Evolutionary conservation across 192 early-diverging fungal species (phyloP).

Genomic region (Gonapodya prolifera): DNA sequence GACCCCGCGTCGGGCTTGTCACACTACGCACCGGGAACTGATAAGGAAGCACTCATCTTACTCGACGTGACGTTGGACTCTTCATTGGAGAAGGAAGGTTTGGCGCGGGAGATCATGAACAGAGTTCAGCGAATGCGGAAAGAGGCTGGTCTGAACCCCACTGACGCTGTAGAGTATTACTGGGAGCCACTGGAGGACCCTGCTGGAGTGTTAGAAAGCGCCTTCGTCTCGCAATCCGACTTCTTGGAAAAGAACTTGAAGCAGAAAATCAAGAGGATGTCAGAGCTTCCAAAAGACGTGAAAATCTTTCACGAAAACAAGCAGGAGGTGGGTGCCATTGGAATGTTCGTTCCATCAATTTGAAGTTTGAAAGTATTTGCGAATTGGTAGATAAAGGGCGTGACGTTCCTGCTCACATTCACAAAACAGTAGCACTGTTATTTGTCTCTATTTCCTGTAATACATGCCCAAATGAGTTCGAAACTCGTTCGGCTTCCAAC

Average conservation of each 20-base stretch:
- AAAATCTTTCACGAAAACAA: slow-evolving; percentile 65
- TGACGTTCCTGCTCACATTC: not conserved
- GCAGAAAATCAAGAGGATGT: slow-evolving; percentile 12
- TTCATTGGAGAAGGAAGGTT: slow-evolving; percentile 73
- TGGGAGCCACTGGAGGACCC: slow-evolving; percentile 62
- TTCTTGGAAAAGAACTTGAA: slow-evolving; percentile 62
- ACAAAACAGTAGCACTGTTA: no score
- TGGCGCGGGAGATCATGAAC: slow-evolving; percentile 93
- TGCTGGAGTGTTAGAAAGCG: slow-evolving; percentile 49
- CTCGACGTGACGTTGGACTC: slow-evolving; percentile 72
- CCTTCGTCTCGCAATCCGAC: slow-evolving; percentile 59
- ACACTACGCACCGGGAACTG: slow-evolving; percentile 62
- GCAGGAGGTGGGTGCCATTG: slow-evolving; percentile 44
- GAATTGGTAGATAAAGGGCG: not conserved
- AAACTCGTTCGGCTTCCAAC: no score
- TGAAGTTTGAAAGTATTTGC: no score
- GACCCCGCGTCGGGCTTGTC: slow-evolving; percentile 31
- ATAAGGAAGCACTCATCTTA: slow-evolving; percentile 76
- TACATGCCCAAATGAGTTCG: no score
- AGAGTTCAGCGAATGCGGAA: slow-evolving; percentile 91
- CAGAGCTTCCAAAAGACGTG: not conserved
- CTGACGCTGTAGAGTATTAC: slow-evolving; percentile 78
- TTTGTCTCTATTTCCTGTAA: no score
- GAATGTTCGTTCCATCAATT: not conserved
- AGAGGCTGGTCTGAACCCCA: slow-evolving; percentile 76